phyloP scores from a whole-genome alignment of 352 stramenopile genomes.

The Globisporangium nunn region DNA sequence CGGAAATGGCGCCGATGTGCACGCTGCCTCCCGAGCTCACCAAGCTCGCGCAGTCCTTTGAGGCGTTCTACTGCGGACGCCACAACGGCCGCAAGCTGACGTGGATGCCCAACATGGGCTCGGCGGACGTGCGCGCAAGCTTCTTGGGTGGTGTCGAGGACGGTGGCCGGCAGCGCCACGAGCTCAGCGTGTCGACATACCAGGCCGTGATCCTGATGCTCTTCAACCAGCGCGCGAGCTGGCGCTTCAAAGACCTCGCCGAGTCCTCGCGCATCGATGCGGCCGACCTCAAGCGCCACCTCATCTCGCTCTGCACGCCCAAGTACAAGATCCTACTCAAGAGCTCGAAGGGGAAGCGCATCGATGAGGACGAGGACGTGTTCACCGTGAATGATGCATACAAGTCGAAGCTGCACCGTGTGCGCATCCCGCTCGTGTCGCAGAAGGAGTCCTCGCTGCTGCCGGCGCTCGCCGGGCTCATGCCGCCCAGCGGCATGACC shows the following conservation, averaged over 20 bases:
- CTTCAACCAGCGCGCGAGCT: slow-evolving; percentile 90
- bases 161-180: slow-evolving; percentile 67
- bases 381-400: slow-evolving; percentile 95
- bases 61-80: slow-evolving; percentile 91
- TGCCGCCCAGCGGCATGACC: slow-evolving; percentile 20
- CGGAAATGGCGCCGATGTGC: slow-evolving; percentile 77
- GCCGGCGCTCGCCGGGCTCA: slow-evolving; percentile 20
- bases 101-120: slow-evolving; percentile 93
- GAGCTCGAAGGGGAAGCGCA: slow-evolving; percentile 95
- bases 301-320: slow-evolving; percentile 96
- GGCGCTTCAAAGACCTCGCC: slow-evolving; percentile 86
- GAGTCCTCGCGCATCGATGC: slow-evolving; percentile 86
- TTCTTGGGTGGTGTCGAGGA: slow-evolving; percentile 61
- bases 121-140: slow-evolving; percentile 87
- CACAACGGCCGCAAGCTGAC: slow-evolving; percentile 94
- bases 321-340: slow-evolving; percentile 98
- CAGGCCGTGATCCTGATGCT: slow-evolving; percentile 98
- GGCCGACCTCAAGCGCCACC: slow-evolving; percentile 88
- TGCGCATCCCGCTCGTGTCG: slow-evolving; percentile 80
- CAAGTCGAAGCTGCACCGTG: slow-evolving; percentile 89
- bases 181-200: slow-evolving; percentile 97
- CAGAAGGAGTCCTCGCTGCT: slow-evolving; percentile 73
- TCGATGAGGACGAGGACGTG: slow-evolving; percentile 90
- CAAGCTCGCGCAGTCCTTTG: slow-evolving; percentile 83
- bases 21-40: slow-evolving; percentile 76